These are phyloP conservation scores for Lathyrus sativus DNA, from an alignment of 306 rosid genomes.

Conservation along the genomic window DNA sequence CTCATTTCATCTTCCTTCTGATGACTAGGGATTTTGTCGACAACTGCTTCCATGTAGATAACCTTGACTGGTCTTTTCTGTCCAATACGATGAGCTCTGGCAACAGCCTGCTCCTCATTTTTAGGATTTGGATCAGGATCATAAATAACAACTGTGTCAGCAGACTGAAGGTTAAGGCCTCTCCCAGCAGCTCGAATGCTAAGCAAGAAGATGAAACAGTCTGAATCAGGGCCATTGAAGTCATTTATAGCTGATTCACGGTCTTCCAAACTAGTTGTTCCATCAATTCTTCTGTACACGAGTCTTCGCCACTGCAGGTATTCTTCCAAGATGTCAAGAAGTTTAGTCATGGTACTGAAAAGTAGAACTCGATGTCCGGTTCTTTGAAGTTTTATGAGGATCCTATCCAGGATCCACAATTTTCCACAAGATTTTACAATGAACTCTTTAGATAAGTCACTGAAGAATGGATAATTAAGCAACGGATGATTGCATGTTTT, in stretches of 20 bases:
- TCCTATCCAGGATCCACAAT: constrained; percentile 93
- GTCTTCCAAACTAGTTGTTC: constrained; percentile 98
- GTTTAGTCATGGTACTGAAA: constrained; percentile 98
- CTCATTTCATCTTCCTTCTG: constrained; percentile 92
- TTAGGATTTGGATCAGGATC: constrained; percentile 99
- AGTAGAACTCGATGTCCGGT: constrained; percentile 96
- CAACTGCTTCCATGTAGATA: constrained; percentile 98
- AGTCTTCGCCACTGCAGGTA: constrained; percentile 96
- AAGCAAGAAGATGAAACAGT: constrained; percentile 92
- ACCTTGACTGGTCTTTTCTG: constrained; percentile 97
- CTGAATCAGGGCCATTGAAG: constrained; percentile 80
- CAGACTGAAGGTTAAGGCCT: constrained; percentile 99
- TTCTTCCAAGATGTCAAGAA: constrained; percentile 94
- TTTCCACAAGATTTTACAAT: constrained; percentile 92
- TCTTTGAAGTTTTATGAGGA: constrained; percentile 90
- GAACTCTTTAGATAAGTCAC: constrained; percentile 84
- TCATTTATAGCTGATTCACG: constrained; percentile 97
- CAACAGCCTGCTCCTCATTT: constrained; percentile 99
- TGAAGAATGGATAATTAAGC: constrained; percentile 90
- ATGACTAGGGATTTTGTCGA: constrained; percentile 85
- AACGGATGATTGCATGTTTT: constrained; percentile 97
- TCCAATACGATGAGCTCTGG: constrained; percentile 99
- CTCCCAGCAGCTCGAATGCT: constrained; percentile 99
- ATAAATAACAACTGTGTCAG: constrained; percentile 94
- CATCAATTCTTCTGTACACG: constrained; percentile 89